Percentiles rank a stretch among this genome's conserved stretches.
Conservation (phyloP, 495 filamentous ascomycete species). For the Rhypophila decipiens region DNA sequence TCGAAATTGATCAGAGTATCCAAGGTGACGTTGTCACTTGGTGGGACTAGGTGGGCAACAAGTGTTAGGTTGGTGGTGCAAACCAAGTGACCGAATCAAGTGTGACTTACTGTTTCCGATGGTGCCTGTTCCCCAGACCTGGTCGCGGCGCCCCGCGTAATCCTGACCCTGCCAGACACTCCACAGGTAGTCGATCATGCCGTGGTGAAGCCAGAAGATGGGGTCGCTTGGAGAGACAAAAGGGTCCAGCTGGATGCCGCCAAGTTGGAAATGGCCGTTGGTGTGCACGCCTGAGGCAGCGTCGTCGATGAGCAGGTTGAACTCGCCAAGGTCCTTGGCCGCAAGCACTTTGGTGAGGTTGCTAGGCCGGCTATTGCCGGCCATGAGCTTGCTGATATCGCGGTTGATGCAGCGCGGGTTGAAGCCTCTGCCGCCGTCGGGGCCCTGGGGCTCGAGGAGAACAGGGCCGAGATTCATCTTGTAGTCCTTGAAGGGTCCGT, state of each 20-base stretch:
- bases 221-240: constrained; percentile 59
- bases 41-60: too few relatives aligned
- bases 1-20: too few relatives aligned
- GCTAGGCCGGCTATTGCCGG: constrained; percentile 41
- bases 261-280: constrained; percentile 36
- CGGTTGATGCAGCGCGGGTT: constrained; percentile 62
- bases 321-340: constrained; percentile 36
- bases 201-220: constrained; percentile 64
- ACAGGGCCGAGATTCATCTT: constrained; percentile 43
- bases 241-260: constrained; percentile 37
- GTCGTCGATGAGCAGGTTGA: constrained; percentile 26
- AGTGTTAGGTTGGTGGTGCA: too few relatives aligned
- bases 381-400: constrained; percentile 51
- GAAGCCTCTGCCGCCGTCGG: constrained; percentile 33
- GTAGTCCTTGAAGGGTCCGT: constrained; percentile 50
- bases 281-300: constrained; percentile 33
- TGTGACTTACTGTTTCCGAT: too few relatives aligned
- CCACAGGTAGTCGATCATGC: constrained; percentile 61
- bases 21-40: too few relatives aligned
- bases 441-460: constrained; percentile 45
- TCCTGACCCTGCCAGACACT: constrained; percentile 60
- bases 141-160: constrained; percentile 21
- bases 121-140: constrained; percentile 36
- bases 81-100: too few relatives aligned
- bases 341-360: constrained; percentile 43